Base-by-base conservation (phyloP, 2,329 filamentous ascomycete species). In the Tolypocladium nubicola region DNA sequence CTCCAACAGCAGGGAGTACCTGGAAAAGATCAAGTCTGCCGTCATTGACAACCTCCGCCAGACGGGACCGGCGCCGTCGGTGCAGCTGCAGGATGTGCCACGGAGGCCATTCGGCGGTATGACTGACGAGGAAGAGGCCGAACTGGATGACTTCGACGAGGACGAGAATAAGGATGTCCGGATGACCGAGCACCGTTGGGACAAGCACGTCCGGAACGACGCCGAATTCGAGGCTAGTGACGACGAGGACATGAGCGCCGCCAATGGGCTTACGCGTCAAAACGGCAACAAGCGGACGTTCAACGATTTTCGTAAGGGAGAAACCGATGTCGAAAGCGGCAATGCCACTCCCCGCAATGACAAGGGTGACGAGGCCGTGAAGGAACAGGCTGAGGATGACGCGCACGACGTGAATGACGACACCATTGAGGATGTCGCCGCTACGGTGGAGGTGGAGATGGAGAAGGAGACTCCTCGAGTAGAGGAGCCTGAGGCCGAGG, bases 221-320 rank as follows among this genome's bases (percentile, higher is more conserved):
- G 89, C 88, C 64, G 93, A 97, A 68, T 83, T 92, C 49, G 89
- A 91, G 59, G 89, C 94, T 49, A 95, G 89, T 61, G 91, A 96
- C 60, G 90, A 96, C 59, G 93, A 97, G 65, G 90, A 96, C 13
- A 83, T 90, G 71, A 82, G 82, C 47, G 77, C 78, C 47, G 80
- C 81, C 41, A 90, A 94, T 63, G 93, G 91, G 19, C 80, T 91
- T 45, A 85, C 82, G 55, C 72, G 71, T 39, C 70, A 73, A 38
- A 79, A 75, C 37, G 77, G 74, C 35, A 75, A 72, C 57, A 76
- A 77, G 62, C 78, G 78, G 21, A 75, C 75, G 1, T 83, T 83
- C 62, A 74, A 72, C 54, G 80, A 83, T 62, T 81, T 75, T 64
- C 72, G 73, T 21, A 79, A 81, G 56, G 62, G 61, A 14, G 73